Percentiles rank a stretch among this genome's conserved stretches.
phyloP scores from a whole-genome alignment of 1,284 basidiomycete genomes.

The Porodaedalea pini region DNA sequence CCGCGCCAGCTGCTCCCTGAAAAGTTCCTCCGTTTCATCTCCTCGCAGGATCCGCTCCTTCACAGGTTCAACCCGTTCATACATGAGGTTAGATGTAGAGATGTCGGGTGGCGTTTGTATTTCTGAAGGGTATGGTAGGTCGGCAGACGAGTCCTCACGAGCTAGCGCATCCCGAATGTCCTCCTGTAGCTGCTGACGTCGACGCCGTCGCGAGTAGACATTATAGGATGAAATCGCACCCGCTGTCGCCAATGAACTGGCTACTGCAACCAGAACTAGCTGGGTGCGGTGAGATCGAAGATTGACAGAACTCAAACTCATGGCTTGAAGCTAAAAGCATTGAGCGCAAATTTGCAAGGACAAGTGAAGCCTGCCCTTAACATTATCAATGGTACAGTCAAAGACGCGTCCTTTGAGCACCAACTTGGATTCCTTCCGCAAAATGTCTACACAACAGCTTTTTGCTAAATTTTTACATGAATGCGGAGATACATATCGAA shows the following conservation, averaged over 20 bases:
- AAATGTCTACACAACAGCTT: too few species aligned
- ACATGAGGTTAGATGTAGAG: conserved; percentile 9
- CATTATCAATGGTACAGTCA: too few species aligned
- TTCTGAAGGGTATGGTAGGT: conserved; percentile 10
- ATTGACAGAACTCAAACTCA: background rate
- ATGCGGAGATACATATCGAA: too few species aligned
- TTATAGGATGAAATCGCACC: conserved; percentile 55
- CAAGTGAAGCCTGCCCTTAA: too few species aligned
- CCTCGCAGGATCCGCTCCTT: conserved; percentile 11
- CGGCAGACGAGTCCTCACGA: conserved; percentile 9
- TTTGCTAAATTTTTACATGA: too few species aligned
- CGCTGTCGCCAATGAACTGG: conserved; percentile 60
- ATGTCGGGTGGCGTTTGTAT: conserved; percentile 8
- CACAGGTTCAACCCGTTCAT: conserved; percentile 8
- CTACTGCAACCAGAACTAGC: conserved; percentile 56
- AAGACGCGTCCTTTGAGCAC: too few species aligned
- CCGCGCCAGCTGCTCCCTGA: conserved; percentile 84
- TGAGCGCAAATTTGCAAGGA: too few species aligned
- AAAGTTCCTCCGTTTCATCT: conserved; percentile 41
- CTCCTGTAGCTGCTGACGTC: conserved; percentile 52
- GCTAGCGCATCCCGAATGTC: conserved; percentile 38
- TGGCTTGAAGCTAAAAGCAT: background rate
- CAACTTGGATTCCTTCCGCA: too few species aligned
- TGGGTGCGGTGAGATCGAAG: conserved; percentile 44
- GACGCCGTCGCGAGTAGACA: conserved; percentile 42